Evolutionary conservation across 2,329 filamentous ascomycete genomes (phyloP).

Genomic region (Botrytis aclada): DNA sequence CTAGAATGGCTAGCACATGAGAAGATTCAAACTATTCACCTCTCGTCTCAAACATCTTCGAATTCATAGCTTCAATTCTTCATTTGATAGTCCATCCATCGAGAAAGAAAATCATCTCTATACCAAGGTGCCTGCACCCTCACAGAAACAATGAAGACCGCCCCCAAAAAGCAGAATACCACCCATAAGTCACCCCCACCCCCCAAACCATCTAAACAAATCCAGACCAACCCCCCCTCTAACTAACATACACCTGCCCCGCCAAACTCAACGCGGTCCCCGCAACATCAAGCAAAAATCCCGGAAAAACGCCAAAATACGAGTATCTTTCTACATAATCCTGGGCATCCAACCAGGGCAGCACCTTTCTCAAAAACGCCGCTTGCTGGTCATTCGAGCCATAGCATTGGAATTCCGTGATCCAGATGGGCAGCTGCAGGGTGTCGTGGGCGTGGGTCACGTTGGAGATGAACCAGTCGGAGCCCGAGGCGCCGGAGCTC

Average conservation of each 20-base stretch:
- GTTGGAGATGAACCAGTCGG: conserved; percentile 44
- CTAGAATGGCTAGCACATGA: background rate
- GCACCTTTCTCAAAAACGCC: conserved; percentile 42
- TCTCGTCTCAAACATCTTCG: background rate
- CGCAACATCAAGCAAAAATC: conserved; percentile 32
- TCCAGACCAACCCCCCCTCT: background rate
- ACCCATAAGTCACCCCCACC: background rate
- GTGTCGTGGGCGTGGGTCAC: conserved; percentile 40
- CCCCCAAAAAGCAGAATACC: background rate
- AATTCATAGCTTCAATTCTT: background rate
- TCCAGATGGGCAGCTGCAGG: conserved; percentile 41
- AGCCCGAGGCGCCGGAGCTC: conserved; percentile 30
- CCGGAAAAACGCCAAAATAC: conserved; percentile 38
- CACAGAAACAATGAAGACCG: background rate
- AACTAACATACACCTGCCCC: conserved; percentile 24
- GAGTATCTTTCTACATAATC: conserved; percentile 42
- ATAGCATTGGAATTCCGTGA: conserved; percentile 44
- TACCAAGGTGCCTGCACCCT: background rate
- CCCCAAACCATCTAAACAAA: background rate
- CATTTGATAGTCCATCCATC: background rate
- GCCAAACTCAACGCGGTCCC: conserved; percentile 23
- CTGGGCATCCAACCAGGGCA: conserved; percentile 44
- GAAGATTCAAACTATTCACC: background rate
- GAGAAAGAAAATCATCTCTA: background rate
- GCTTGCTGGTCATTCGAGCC: conserved; percentile 37